These are phyloP conservation scores for Pharus latifolius DNA, from an alignment of 176 grass and related monocot species.

Conservation along the genomic window DNA sequence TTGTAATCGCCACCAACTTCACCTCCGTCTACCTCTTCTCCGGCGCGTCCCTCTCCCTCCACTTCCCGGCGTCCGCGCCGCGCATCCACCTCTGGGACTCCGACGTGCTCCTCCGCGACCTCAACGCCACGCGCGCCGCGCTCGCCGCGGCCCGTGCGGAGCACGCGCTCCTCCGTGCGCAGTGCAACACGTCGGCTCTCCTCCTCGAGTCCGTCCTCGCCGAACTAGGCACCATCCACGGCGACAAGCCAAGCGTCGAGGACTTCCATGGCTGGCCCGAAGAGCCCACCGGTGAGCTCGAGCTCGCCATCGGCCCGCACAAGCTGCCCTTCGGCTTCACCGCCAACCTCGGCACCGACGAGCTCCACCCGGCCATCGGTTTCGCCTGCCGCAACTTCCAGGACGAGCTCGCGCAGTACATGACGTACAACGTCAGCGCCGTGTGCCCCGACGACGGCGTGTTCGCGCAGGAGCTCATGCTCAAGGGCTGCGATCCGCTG, in stretches of 20 bases:
- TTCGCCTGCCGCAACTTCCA: conserved; percentile 74
- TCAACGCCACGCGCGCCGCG: conserved; percentile 44
- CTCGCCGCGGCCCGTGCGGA: conserved; percentile 21
- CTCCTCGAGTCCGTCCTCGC: conserved; percentile 63
- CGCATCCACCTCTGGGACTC: conserved; percentile 72
- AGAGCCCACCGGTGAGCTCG: conserved; percentile 47
- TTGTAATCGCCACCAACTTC: conserved; percentile 63
- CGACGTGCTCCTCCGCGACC: conserved; percentile 39
- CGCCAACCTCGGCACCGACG: conserved; percentile 51
- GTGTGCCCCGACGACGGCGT: conserved; percentile 61
- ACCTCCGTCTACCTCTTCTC: conserved; percentile 77
- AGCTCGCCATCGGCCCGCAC: conserved; percentile 60
- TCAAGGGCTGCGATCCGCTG: conserved; percentile 83
- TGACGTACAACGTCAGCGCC: conserved; percentile 37
- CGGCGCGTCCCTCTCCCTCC: conserved; percentile 41
- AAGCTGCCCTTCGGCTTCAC: conserved; percentile 48
- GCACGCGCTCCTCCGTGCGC: conserved; percentile 29
- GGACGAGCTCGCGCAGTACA: conserved; percentile 54
- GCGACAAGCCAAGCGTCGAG: conserved; percentile 10
- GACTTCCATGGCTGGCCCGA: conserved; percentile 44
- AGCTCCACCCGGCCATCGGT: conserved; percentile 51
- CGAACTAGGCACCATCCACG: conserved; percentile 39
- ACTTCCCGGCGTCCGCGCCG: conserved; percentile 40
- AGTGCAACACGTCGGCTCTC: conserved; percentile 43
- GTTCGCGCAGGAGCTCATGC: conserved; percentile 51